These are phyloP conservation scores for Scheffersomyces lignosus DNA, from an alignment of 805 yeast genomes.

Conservation along the genomic window DNA sequence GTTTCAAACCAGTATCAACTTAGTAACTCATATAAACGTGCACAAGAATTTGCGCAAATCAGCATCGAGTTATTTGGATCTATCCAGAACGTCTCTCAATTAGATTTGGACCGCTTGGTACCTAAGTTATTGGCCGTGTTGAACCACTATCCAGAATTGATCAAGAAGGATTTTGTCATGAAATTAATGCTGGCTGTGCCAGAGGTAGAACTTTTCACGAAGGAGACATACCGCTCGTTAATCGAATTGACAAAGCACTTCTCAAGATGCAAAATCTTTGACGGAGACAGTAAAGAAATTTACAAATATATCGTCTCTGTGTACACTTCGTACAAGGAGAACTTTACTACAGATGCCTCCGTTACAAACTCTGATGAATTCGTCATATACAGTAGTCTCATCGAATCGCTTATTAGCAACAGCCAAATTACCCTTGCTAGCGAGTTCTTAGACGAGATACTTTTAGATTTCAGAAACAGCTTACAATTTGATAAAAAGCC, in stretches of 20 bases:
- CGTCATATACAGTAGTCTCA: slow-evolving; percentile 49
- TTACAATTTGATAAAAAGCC: slow-evolving; percentile 11
- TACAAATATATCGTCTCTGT: slow-evolving; percentile 28
- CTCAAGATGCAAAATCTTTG: slow-evolving; percentile 14
- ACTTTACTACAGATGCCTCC: slow-evolving; percentile 15
- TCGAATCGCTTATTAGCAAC: slow-evolving; percentile 53
- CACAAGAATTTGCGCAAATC: slow-evolving; percentile 43
- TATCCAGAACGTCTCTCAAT: slow-evolving; percentile 39
- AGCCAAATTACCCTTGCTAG: slow-evolving; percentile 53
- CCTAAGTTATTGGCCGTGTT: slow-evolving; percentile 36
- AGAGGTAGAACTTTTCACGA: slow-evolving; percentile 6
- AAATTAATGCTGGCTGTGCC: slow-evolving; percentile 13
- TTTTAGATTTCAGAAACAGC: slow-evolving; percentile 43
- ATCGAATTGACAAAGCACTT: slow-evolving; percentile 31
- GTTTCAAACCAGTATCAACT: slow-evolving; percentile 1
- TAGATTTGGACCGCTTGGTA: slow-evolving; percentile 32
- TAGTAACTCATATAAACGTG: slow-evolving; percentile 25
- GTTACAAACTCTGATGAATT: slow-evolving; percentile 45
- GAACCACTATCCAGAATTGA: slow-evolving; percentile 26
- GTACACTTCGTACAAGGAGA: slow-evolving; percentile 34
- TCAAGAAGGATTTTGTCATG: slow-evolving; percentile 17
- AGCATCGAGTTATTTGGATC: slow-evolving; percentile 47
- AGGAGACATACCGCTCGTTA: slow-evolving; percentile 38
- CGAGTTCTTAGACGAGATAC: slow-evolving; percentile 54
- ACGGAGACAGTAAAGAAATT: slow-evolving; percentile 12